Evolutionary conservation across 805 yeast species (phyloP).

Genomic region (Candida dendrica): DNA sequence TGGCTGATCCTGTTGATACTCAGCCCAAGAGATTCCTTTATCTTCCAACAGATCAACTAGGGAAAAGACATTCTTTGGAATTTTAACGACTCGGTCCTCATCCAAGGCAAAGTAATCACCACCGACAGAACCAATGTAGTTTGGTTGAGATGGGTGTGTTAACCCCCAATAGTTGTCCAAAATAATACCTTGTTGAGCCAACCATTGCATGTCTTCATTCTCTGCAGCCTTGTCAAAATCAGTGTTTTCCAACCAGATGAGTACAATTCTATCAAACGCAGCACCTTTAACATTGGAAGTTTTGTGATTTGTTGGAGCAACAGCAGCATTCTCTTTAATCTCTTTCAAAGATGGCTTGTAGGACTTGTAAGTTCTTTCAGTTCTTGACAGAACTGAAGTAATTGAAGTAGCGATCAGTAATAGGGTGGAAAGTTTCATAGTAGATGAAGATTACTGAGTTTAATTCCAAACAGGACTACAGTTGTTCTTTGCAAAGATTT

Average conservation of each 20-base stretch:
- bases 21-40: constrained; percentile 42
- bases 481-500: no score
- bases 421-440: no score
- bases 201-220: constrained; percentile 34
- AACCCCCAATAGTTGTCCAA: constrained; percentile 45
- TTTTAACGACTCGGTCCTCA: constrained; percentile 35
- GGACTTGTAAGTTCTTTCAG: no score
- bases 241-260: constrained; percentile 46
- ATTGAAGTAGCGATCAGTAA: no score
- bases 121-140: constrained; percentile 41
- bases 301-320: constrained; percentile 22
- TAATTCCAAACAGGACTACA: no score
- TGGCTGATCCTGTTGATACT: no score
- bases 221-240: constrained; percentile 43
- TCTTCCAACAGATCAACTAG: constrained; percentile 36
- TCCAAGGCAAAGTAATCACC: constrained; percentile 46
- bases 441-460: no score
- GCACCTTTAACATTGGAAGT: constrained; percentile 32
- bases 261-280: constrained; percentile 31
- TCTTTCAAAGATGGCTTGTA: no score
- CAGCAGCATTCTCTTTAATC: no score
- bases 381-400: no score
- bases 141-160: constrained; percentile 49
- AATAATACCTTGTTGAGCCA: constrained; percentile 36
- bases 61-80: constrained; percentile 41